Evolutionary conservation across 192 early-diverging fungal genomes (phyloP).

Genomic region (Entomortierella parvispora): DNA sequence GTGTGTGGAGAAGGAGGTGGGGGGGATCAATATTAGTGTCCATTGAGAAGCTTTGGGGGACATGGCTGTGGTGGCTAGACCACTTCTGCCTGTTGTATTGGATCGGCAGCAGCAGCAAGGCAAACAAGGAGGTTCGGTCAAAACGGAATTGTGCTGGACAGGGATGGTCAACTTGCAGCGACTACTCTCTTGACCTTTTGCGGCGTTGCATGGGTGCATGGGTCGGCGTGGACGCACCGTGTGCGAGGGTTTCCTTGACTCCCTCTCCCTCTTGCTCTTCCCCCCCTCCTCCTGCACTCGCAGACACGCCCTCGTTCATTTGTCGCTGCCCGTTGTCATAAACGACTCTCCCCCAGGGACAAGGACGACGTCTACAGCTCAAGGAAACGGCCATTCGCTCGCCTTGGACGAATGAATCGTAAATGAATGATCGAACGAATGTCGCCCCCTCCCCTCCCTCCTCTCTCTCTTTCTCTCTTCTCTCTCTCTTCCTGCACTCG

Average conservation of each 20-base stretch:
- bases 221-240: too few species aligned
- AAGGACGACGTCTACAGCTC: too few species aligned
- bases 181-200: too few species aligned
- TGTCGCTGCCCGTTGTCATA: background rate
- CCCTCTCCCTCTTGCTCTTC: background rate
- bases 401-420: background rate
- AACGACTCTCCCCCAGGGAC: too few species aligned
- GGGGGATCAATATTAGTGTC: too few species aligned
- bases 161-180: background rate
- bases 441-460: background rate
- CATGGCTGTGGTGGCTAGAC: too few species aligned
- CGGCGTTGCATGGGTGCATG: too few species aligned
- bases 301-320: background rate
- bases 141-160: background rate
- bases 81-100: too few species aligned
- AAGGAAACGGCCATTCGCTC: background rate
- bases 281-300: background rate
- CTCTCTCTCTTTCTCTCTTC: background rate
- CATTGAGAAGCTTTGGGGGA: too few species aligned
- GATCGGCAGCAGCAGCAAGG: background rate
- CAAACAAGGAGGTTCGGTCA: slow-evolving; percentile 11
- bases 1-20: background rate
- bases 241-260: background rate
- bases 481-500: background rate
- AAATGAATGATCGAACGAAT: background rate